Evolutionary conservation across 371 early-diverging fungal species (phyloP), one percentile per base, ranked within the genome.

Genomic region (Apophysomyces ossiformis): DNA sequence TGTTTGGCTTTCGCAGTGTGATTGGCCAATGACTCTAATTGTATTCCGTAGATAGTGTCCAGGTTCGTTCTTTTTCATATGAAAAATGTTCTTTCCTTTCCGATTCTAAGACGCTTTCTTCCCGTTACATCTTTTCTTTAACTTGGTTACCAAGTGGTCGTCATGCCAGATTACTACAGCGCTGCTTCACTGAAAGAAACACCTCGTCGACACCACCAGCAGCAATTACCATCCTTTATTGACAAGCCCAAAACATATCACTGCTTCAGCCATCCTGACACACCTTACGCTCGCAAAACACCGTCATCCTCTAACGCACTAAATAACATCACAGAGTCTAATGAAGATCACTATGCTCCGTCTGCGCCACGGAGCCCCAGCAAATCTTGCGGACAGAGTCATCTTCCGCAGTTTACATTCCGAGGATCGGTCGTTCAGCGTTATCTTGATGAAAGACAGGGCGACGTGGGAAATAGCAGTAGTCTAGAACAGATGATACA

Each of bases 401-500:
- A 9, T 7, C 21, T n/a, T 21, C 8, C 54, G 26, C 54, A 8
- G 18, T 16, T 50, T 21, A 50, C 54, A 16, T 50, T 21, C 54
- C 7, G 21, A 5, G 54, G 8, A 50, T 21, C 21, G 5, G 21
- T 50, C 21, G 21, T 21, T 21, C 54, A 16, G 54, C 54, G 21
- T 7, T 6, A 7, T 50, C 9, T n/a, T 18, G 21, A 5, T 11
- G 21, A 21, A 26, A 21, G 21, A 50, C 54, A 50, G 21, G 54
- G 9, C 4, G 54, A 16, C 11, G 9, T 21, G 21, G 54, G 9
- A 46, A 65, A 16, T 13, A 61, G 63, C 12, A 66, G 66, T 63
- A 82, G 82, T 56, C 64, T 85, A 9, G 80, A 83, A 44, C 73
- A 78, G 13, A 73, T 85, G 57, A 64, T 85, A 32, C 76, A 79